These are phyloP conservation scores for Halenospora varia DNA, from an alignment of 495 filamentous ascomycete genomes.

Conservation along the genomic window DNA sequence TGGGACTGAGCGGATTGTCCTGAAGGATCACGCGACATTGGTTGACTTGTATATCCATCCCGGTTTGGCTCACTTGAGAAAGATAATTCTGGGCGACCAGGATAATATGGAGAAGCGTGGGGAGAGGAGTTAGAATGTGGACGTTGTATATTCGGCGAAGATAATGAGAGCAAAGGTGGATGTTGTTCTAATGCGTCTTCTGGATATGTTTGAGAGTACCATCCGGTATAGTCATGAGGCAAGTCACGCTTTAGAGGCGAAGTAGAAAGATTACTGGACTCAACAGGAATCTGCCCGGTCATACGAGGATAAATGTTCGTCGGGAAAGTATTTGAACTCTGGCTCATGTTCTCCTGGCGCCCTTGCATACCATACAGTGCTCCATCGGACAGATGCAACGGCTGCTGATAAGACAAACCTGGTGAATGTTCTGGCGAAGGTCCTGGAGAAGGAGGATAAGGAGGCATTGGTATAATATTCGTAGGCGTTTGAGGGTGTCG, in stretches of 20 bases:
- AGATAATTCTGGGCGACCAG: slow-evolving; percentile 16
- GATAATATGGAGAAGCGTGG: slow-evolving; percentile 22
- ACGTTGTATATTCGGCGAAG: slow-evolving; percentile 24
- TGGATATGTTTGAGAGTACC: slow-evolving; percentile 25
- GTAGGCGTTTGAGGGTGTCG: background rate
- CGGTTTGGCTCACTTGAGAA: slow-evolving; percentile 10
- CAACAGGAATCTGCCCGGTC: slow-evolving; percentile 14
- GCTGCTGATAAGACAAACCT: slow-evolving; percentile 4
- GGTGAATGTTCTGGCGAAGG: slow-evolving; percentile 2
- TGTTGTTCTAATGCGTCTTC: slow-evolving; percentile 25
- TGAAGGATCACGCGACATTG: slow-evolving; percentile 49
- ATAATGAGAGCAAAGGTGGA: slow-evolving; percentile 17
- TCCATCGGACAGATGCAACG: slow-evolving; percentile 5
- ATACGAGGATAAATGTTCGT: slow-evolving; percentile 13
- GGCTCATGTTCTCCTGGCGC: background rate
- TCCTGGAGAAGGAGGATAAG: slow-evolving; percentile 16
- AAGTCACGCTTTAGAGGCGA: background rate
- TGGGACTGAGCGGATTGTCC: slow-evolving; percentile 19
- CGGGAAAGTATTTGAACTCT: background rate
- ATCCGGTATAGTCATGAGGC: slow-evolving; percentile 6
- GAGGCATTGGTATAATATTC: slow-evolving; percentile 1
- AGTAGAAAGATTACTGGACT: background rate
- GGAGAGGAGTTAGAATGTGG: slow-evolving; percentile 21
- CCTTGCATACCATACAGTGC: slow-evolving; percentile 8
- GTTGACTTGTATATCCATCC: slow-evolving; percentile 51